These are phyloP conservation scores for Teunomyces panamensis DNA, from an alignment of 805 yeast genomes.

Conservation along the genomic window DNA sequence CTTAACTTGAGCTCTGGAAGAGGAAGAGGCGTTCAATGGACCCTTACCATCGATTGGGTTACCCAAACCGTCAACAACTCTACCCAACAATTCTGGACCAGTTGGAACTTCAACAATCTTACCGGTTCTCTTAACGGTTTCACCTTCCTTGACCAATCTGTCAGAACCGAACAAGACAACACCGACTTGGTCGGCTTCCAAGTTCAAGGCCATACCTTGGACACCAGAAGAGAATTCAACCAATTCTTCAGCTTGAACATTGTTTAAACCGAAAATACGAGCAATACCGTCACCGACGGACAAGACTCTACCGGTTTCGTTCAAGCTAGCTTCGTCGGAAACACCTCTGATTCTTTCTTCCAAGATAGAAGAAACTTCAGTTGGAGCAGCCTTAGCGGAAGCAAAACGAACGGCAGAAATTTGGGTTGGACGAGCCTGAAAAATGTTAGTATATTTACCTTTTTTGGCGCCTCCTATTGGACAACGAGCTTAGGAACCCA, in stretches of 20 bases:
- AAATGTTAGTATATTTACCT: conserved; percentile 25
- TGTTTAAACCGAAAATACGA: conserved; percentile 99
- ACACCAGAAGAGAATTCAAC: conserved; percentile 99
- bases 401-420: conserved; percentile 78
- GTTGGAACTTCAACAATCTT: conserved; percentile 98
- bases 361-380: conserved; percentile 97
- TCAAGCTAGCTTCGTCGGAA: conserved; percentile 93
- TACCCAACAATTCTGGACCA: conserved; percentile 97
- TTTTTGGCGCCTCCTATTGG: background rate
- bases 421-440: conserved; percentile 69
- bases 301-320: conserved; percentile 99
- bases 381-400: conserved; percentile 96
- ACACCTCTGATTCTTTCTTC: conserved; percentile 99
- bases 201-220: conserved; percentile 99
- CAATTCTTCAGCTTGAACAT: conserved; percentile 99
- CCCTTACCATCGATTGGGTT: conserved; percentile 99
- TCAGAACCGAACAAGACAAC: conserved; percentile 99
- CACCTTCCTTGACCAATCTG: conserved; percentile 98
- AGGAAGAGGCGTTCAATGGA: conserved; percentile 81
- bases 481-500: background rate
- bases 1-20: conserved; percentile 96
- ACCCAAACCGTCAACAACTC: conserved; percentile 99
- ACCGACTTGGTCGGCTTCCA: conserved; percentile 99
- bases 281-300: conserved; percentile 99
- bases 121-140: conserved; percentile 99